Evolutionary conservation across 148 eudicot species (phyloP).

Genomic region (Amaranthus cruentus): DNA sequence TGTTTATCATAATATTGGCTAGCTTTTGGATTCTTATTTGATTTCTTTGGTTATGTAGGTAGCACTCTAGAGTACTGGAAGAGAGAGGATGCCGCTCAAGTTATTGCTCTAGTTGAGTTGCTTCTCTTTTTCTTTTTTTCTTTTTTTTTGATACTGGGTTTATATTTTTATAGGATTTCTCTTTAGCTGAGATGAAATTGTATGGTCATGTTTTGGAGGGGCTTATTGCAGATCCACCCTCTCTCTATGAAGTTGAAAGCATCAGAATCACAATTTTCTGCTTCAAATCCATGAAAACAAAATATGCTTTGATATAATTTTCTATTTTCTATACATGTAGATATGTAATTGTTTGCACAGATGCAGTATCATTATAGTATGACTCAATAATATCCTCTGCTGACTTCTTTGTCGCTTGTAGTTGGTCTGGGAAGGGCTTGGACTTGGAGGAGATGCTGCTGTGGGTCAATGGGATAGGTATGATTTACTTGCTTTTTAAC

Average conservation of each 20-base stretch:
- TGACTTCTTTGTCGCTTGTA: constrained; percentile 24
- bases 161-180: neutral
- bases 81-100: constrained; percentile 86
- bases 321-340: neutral
- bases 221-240: neutral
- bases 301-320: neutral
- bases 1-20: neutral
- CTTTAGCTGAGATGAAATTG: neutral
- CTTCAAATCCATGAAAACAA: neutral
- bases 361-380: neutral
- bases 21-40: constrained; percentile 15
- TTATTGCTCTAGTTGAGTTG: constrained; percentile 61
- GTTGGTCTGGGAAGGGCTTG: constrained; percentile 93
- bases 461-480: constrained; percentile 90
- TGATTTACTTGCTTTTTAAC: neutral
- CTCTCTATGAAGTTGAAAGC: neutral
- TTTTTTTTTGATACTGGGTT: neutral
- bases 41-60: constrained; percentile 42
- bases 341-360: neutral
- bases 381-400: neutral
- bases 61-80: constrained; percentile 82
- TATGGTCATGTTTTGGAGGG: neutral
- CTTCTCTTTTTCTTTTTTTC: constrained; percentile 7
- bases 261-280: neutral
- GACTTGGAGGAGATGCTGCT: constrained; percentile 64